phyloP scores from a whole-genome alignment of 169 alveolate genomes.

The Plasmodium inui region DNA sequence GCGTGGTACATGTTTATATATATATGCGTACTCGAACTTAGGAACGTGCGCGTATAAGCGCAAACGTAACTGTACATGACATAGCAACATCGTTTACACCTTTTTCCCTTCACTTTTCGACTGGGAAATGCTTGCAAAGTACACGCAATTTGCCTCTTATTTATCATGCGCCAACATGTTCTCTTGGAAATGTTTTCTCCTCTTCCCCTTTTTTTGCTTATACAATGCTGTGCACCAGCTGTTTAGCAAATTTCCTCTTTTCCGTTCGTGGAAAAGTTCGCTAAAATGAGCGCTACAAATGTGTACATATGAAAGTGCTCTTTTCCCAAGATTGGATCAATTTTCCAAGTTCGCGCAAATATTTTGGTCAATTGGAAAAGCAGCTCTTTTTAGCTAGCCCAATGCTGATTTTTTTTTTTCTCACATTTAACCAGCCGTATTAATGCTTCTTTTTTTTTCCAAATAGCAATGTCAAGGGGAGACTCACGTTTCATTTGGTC shows the following conservation, averaged over 20 bases:
- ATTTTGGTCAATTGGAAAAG: background rate
- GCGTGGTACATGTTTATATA: background rate
- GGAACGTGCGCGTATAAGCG: background rate
- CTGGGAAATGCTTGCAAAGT: background rate
- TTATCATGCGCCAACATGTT: conserved; percentile 11
- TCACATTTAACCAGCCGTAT: background rate
- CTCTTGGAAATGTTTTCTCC: background rate
- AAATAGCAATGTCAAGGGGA: conserved; percentile 3
- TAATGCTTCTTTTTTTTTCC: background rate
- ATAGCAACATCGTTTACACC: background rate
- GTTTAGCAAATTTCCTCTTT: background rate
- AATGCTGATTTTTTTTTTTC: conserved; percentile 11
- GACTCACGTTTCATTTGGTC: background rate
- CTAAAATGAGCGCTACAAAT: conserved; percentile 8
- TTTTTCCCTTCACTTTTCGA: conserved; percentile 2
- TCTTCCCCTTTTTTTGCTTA: background rate
- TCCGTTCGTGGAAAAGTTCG: background rate
- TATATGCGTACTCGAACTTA: background rate
- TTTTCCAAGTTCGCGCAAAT: background rate
- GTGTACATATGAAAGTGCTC: background rate
- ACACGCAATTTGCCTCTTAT: background rate
- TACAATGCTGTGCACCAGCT: background rate
- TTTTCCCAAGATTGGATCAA: background rate
- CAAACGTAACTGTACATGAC: background rate
- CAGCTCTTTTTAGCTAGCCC: conserved; percentile 1